These are phyloP conservation scores for Boletus pseudo-olivaceus DNA, from an alignment of 768 basidiomycete species.

Conservation along the genomic window DNA sequence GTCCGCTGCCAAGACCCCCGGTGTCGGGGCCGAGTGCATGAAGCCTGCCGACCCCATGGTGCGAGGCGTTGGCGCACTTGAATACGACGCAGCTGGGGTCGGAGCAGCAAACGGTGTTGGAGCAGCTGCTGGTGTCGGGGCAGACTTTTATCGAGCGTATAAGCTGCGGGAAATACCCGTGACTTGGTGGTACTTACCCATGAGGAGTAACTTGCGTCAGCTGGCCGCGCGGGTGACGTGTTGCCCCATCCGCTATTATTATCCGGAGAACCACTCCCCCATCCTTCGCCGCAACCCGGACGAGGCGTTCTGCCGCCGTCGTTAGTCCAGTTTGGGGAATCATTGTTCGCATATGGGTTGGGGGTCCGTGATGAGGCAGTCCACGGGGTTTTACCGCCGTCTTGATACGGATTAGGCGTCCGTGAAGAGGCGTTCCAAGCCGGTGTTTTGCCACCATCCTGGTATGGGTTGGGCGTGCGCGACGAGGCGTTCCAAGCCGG, in stretches of 20 bases:
- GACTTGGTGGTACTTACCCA: constrained; percentile 33
- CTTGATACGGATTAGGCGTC: constrained; percentile 54
- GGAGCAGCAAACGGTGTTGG: constrained; percentile 37
- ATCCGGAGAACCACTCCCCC: constrained; percentile 18
- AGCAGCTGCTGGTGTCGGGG: constrained; percentile 39
- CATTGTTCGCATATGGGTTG: constrained; percentile 41
- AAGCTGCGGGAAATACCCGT: constrained; percentile 8
- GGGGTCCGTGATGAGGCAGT: constrained; percentile 44
- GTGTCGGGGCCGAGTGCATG: constrained; percentile 30
- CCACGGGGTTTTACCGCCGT: constrained; percentile 17
- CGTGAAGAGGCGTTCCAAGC: constrained; percentile 48
- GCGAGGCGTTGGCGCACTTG: constrained; percentile 32
- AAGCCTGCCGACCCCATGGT: constrained; percentile 24
- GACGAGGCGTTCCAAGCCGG: constrained; percentile 58
- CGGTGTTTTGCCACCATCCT: constrained; percentile 43
- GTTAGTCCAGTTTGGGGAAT: constrained; percentile 27
- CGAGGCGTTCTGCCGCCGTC: constrained; percentile 52
- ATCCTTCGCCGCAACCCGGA: constrained; percentile 36
- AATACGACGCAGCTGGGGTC: constrained; percentile 29
- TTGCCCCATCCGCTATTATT: constrained; percentile 26
- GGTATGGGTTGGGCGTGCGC: constrained; percentile 57
- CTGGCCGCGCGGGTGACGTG: constrained; percentile 32
- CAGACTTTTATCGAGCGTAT: constrained; percentile 22
- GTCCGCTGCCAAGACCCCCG: constrained; percentile 25
- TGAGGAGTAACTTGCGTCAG: constrained; percentile 26